Percentiles rank a stretch among this genome's conserved stretches.
Conservation (phyloP, 345 rosid species). For the Acer yangbiense region DNA sequence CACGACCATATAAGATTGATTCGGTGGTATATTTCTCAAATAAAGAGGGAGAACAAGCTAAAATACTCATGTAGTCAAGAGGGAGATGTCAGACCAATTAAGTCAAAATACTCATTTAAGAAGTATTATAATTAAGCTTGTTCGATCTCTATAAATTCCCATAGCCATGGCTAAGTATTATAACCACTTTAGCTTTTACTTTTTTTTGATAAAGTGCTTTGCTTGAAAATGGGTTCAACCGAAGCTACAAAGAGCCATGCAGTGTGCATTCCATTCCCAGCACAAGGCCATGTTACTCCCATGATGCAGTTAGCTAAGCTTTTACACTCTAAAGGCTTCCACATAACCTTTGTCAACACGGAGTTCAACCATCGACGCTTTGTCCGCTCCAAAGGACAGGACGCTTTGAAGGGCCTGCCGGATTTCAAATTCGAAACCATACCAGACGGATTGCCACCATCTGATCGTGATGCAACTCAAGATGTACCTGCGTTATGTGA, state of each 20-base stretch:
- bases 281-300: conserved; percentile 43
- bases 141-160: too few relatives aligned
- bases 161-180: too few relatives aligned
- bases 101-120: too few relatives aligned
- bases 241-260: conserved; percentile 4
- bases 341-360: conserved; percentile 45
- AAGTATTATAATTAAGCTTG: too few relatives aligned
- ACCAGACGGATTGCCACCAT: conserved; percentile 32
- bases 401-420: conserved; percentile 25
- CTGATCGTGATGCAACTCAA: conserved; percentile 32
- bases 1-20: too few relatives aligned
- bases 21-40: too few relatives aligned
- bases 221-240: conserved; percentile 5
- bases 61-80: too few relatives aligned
- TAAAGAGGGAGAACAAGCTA: too few relatives aligned
- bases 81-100: too few relatives aligned
- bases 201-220: too few relatives aligned
- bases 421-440: conserved; percentile 40
- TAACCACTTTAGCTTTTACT: too few relatives aligned
- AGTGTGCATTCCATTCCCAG: conserved; percentile 31
- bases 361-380: conserved; percentile 38
- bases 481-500: conserved; percentile 16
- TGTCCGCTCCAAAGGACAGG: conserved; percentile 28
- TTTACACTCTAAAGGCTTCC: conserved; percentile 38
- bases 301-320: conserved; percentile 36